Percentiles rank a stretch among this genome's conserved stretches.
Evolutionary conservation across 495 filamentous ascomycete genomes (phyloP).

Genomic region (Darksidea phi): DNA sequence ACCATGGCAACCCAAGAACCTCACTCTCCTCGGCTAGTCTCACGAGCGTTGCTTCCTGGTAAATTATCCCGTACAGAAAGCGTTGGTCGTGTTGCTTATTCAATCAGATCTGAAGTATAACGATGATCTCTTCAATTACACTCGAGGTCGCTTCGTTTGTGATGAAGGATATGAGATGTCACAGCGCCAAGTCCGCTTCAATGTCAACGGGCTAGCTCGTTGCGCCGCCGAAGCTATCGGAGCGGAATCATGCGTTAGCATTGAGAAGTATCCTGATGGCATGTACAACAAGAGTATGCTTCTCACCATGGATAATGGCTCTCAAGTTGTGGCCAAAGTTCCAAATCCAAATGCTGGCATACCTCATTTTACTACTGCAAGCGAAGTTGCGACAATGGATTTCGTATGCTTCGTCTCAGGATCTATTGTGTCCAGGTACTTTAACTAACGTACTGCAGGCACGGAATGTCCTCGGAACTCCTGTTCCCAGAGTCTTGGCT

Average conservation of each 20-base stretch:
- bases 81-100: slow-evolving; percentile 5
- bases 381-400: slow-evolving; percentile 32
- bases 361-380: slow-evolving; percentile 30
- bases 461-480: slow-evolving; percentile 20
- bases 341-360: slow-evolving; percentile 30
- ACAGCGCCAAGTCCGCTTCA: slow-evolving; percentile 16
- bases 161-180: slow-evolving; percentile 23
- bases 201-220: slow-evolving; percentile 19
- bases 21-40: neutral
- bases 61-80: neutral
- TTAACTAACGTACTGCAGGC: slow-evolving; percentile 17
- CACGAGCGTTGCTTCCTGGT: slow-evolving; percentile 12
- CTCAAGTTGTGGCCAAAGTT: slow-evolving; percentile 24
- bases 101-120: slow-evolving; percentile 15
- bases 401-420: slow-evolving; percentile 18
- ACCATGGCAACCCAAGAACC: slow-evolving; percentile 10
- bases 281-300: slow-evolving; percentile 20
- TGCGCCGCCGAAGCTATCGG: slow-evolving; percentile 17
- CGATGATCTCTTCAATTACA: slow-evolving; percentile 29
- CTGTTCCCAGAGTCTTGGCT: slow-evolving; percentile 26
- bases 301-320: slow-evolving; percentile 24
- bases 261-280: slow-evolving; percentile 25
- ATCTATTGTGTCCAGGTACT: neutral
- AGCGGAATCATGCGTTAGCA: slow-evolving; percentile 14
- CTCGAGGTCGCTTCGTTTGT: slow-evolving; percentile 26